Percentiles rank a stretch among this genome's conserved stretches.
These are phyloP conservation scores for Cenchrus fungigraminus DNA, from an alignment of 176 grass and related monocot genomes.

Conservation along the genomic window DNA sequence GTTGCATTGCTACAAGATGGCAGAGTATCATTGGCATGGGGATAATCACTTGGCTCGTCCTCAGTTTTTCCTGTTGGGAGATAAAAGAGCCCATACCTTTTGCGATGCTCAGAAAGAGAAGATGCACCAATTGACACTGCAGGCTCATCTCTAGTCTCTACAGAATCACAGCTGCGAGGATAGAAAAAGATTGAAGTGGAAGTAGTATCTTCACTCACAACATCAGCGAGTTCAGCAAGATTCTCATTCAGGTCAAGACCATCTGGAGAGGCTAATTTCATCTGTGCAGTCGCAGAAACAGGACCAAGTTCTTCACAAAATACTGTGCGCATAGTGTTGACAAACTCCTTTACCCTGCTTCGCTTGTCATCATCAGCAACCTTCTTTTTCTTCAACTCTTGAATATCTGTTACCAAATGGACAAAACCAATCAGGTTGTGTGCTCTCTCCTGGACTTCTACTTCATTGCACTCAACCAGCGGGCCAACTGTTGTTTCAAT, in stretches of 20 bases:
- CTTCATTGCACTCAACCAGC: constrained; percentile 71
- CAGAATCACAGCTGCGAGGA: constrained; percentile 22
- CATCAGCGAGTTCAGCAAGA: constrained; percentile 54
- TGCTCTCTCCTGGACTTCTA: constrained; percentile 86
- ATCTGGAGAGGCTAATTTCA: constrained; percentile 56
- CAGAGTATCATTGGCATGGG: constrained; percentile 67
- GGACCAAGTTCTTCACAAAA: constrained; percentile 86
- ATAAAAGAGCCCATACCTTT: constrained; percentile 85
- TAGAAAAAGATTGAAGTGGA: constrained; percentile 58
- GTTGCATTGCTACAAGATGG: constrained; percentile 47
- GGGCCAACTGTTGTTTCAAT: constrained; percentile 69
- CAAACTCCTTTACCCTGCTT: constrained; percentile 39
- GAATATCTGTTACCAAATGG: constrained; percentile 50
- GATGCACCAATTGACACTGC: constrained; percentile 44
- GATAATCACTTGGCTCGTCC: constrained; percentile 67
- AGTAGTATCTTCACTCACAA: constrained; percentile 59
- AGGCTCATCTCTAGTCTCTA: constrained; percentile 47
- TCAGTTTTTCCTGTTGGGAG: constrained; percentile 63
- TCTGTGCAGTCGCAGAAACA: constrained; percentile 78
- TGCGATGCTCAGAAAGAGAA: constrained; percentile 83
- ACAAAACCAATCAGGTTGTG: constrained; percentile 74
- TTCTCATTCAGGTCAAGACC: constrained; percentile 63
- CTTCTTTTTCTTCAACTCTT: constrained; percentile 46
- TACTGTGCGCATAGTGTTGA: constrained; percentile 58
- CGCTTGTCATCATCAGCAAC: constrained; percentile 40